These are phyloP conservation scores for Litsea cubeba DNA, from an alignment of 164 flowering plant genomes.

Conservation along the genomic window DNA sequence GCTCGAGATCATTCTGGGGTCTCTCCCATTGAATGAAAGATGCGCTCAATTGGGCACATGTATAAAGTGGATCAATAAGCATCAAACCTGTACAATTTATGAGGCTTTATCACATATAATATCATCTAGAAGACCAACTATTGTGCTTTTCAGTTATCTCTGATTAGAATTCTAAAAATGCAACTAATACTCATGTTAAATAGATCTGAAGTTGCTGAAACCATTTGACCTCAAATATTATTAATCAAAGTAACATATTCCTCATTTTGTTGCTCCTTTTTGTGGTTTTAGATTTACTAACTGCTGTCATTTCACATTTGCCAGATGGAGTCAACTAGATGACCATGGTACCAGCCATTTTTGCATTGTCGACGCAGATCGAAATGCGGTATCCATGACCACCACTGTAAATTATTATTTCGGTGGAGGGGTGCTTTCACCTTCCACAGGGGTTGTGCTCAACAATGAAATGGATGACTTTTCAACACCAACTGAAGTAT, in stretches of 20 bases:
- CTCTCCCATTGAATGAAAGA: too few species aligned
- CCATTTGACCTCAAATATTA: too few species aligned
- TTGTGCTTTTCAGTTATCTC: too few species aligned
- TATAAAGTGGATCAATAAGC: too few species aligned
- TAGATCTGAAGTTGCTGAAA: background rate
- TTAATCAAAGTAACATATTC: too few species aligned
- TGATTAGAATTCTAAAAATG: background rate
- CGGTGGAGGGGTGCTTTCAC: slow-evolving; percentile 72
- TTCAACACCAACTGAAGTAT: slow-evolving; percentile 60
- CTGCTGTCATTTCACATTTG: background rate
- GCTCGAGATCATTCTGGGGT: too few species aligned
- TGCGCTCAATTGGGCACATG: too few species aligned
- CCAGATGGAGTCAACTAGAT: slow-evolving; percentile 77
- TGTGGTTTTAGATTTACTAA: too few species aligned
- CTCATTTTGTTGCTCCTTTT: too few species aligned
- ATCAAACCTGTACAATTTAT: too few species aligned
- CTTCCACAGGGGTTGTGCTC: slow-evolving; percentile 81
- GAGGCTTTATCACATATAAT: too few species aligned
- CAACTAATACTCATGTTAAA: background rate
- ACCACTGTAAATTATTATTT: slow-evolving; percentile 70
- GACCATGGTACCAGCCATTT: slow-evolving; percentile 96
- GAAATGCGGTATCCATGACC: slow-evolving; percentile 92
- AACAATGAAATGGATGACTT: slow-evolving; percentile 97
- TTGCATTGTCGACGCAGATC: slow-evolving; percentile 78
- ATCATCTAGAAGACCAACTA: too few species aligned